Percentiles rank a stretch among this genome's conserved stretches.
phyloP scores from a whole-genome alignment of 352 stramenopile genomes.

The Pythium pyrilobum region DNA sequence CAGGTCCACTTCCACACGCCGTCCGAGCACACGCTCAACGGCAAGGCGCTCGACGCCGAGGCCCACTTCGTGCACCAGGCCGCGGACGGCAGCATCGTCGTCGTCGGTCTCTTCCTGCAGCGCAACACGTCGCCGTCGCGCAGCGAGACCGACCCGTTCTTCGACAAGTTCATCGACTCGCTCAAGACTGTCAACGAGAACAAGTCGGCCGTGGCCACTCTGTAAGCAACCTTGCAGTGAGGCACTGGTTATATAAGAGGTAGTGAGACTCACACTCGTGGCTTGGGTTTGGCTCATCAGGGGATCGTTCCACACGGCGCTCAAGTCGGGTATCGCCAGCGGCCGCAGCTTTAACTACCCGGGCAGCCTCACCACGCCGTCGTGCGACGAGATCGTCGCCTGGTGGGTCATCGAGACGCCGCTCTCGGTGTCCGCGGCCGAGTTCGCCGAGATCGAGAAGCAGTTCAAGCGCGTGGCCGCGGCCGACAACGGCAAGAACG shows the following conservation, averaged over 20 bases:
- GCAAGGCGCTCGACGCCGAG: constrained; percentile 27
- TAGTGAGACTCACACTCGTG: too few relatives aligned
- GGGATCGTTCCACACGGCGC: neutral
- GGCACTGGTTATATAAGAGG: too few relatives aligned
- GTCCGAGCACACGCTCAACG: constrained; percentile 35
- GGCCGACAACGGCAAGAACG: constrained; percentile 6
- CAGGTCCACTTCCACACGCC: constrained; percentile 36
- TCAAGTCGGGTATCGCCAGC: neutral
- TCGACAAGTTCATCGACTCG: too few relatives aligned
- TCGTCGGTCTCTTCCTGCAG: constrained; percentile 27
- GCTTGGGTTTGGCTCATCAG: too few relatives aligned
- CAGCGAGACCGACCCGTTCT: too few relatives aligned
- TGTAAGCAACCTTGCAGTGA: too few relatives aligned
- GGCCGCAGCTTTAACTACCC: constrained; percentile 14
- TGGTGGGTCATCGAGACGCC: constrained; percentile 19
- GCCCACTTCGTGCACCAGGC: constrained; percentile 37
- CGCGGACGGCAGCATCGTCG: constrained; percentile 5
- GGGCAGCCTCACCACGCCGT: constrained; percentile 18
- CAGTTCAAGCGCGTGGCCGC: neutral
- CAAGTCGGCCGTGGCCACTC: neutral
- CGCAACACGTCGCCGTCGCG: too few relatives aligned
- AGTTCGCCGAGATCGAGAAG: constrained; percentile 7
- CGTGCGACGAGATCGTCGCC: constrained; percentile 16
- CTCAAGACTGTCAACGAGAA: too few relatives aligned
- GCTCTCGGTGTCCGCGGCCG: constrained; percentile 5